Evolutionary conservation across 768 basidiomycete species (phyloP).

Genomic region (Termitomyces sp.): DNA sequence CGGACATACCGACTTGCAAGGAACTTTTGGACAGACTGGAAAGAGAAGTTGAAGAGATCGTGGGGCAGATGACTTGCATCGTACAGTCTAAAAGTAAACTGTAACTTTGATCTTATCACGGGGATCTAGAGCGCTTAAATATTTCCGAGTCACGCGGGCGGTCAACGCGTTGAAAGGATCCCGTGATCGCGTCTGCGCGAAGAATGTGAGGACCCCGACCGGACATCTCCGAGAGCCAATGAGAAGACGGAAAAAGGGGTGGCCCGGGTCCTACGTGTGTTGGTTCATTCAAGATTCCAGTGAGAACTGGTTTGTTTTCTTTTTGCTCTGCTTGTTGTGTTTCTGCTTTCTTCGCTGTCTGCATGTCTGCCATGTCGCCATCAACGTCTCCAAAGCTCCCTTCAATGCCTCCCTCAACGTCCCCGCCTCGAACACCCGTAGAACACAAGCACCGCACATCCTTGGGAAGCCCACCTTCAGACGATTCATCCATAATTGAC

Average conservation of each 20-base stretch:
- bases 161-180: constrained; percentile 8
- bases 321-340: constrained; percentile 16
- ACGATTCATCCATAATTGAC: constrained; percentile 54
- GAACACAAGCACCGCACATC: constrained; percentile 24
- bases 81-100: constrained; percentile 31
- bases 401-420: constrained; percentile 22
- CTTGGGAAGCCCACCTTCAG: constrained; percentile 35
- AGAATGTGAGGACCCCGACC: constrained; percentile 24
- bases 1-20: constrained; percentile 80
- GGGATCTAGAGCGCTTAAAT: background rate
- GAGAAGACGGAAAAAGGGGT: constrained; percentile 4
- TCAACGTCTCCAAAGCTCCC: constrained; percentile 11
- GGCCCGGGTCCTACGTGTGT: constrained; percentile 28
- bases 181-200: constrained; percentile 33
- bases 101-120: constrained; percentile 15
- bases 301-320: constrained; percentile 7
- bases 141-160: background rate
- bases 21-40: constrained; percentile 66
- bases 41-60: constrained; percentile 64
- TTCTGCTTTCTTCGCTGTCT: constrained; percentile 26
- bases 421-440: constrained; percentile 37
- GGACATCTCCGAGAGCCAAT: constrained; percentile 15
- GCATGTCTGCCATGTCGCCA: constrained; percentile 13
- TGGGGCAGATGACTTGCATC: constrained; percentile 38
- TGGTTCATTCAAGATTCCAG: constrained; percentile 7